Percentiles rank a stretch among this genome's conserved stretches.
Conservation (phyloP, 2,329 filamentous ascomycete species). For the Cladosporium sp. region DNA sequence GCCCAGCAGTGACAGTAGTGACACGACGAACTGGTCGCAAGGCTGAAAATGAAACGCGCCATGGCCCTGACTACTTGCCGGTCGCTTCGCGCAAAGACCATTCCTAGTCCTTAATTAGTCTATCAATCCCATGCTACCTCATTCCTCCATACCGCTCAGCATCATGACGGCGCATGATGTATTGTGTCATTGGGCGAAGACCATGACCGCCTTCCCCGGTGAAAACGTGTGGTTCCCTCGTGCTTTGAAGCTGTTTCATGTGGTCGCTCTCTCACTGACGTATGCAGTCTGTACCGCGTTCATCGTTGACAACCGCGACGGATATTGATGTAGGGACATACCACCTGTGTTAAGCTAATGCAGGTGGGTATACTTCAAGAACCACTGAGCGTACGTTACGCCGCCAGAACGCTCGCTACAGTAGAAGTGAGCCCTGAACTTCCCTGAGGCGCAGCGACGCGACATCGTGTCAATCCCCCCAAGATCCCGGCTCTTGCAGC, state of each 20-base stretch:
- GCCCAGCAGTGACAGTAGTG: not conserved
- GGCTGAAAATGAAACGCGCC: constrained; percentile 17
- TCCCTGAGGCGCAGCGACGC: constrained; percentile 16
- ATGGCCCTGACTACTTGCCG: not conserved
- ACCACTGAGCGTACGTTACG: constrained; percentile 4
- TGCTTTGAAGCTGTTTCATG: constrained; percentile 16
- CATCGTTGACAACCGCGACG: not conserved
- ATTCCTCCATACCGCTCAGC: constrained; percentile 14
- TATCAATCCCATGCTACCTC: constrained; percentile 2
- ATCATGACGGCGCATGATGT: constrained; percentile 5
- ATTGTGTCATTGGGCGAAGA: not conserved
- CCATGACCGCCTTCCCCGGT: not conserved
- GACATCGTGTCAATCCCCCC: not conserved
- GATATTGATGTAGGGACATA: not conserved
- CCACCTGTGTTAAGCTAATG: constrained; percentile 8
- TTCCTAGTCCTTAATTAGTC: constrained; percentile 6
- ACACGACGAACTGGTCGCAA: constrained; percentile 1
- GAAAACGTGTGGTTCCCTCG: constrained; percentile 5
- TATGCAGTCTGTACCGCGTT: constrained; percentile 5
- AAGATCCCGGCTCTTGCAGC: not conserved
- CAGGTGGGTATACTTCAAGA: not conserved
- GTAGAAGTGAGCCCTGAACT: not conserved
- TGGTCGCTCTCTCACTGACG: constrained; percentile 17
- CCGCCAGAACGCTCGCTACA: not conserved
- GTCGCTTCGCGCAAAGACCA: constrained; percentile 3